Conservation (phyloP, 768 basidiomycete species). For the Psilocybe sp. region DNA sequence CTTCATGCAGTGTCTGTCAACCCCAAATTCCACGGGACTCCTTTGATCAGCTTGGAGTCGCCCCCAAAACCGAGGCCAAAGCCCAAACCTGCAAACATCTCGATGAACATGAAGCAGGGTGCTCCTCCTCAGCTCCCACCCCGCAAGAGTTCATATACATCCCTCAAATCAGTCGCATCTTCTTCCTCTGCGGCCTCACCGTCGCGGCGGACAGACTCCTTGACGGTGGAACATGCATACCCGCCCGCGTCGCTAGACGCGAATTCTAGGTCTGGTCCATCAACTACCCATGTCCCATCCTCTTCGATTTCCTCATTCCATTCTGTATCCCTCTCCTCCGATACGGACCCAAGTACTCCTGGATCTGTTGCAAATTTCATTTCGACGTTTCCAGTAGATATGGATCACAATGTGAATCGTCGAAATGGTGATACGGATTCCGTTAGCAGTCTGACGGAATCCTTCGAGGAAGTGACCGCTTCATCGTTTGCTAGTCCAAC, state of each 20-base stretch:
- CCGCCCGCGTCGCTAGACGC: slow-evolving; percentile 51
- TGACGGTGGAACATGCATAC: slow-evolving; percentile 55
- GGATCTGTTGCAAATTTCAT: slow-evolving; percentile 40
- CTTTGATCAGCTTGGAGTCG: slow-evolving; percentile 55
- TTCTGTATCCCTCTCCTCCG: slow-evolving; percentile 77
- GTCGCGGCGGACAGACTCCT: slow-evolving; percentile 36
- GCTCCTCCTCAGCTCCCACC: slow-evolving; percentile 61
- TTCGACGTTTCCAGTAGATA: slow-evolving; percentile 47
- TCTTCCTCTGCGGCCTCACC: slow-evolving; percentile 26
- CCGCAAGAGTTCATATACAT: slow-evolving; percentile 55
- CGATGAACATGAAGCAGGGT: slow-evolving; percentile 14
- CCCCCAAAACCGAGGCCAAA: slow-evolving; percentile 35
- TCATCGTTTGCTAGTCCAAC: slow-evolving; percentile 52
- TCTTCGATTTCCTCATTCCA: slow-evolving; percentile 84
- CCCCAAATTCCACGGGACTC: slow-evolving; percentile 19
- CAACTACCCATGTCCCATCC: slow-evolving; percentile 48
- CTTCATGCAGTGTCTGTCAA: too few relatives aligned
- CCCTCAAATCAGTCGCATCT: slow-evolving; percentile 41
- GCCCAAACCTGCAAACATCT: slow-evolving; percentile 21
- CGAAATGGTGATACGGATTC: slow-evolving; percentile 42
- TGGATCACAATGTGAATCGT: slow-evolving; percentile 21
- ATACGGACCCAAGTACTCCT: slow-evolving; percentile 42
- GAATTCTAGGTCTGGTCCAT: slow-evolving; percentile 28
- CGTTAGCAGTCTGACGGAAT: slow-evolving; percentile 57
- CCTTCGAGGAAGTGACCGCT: slow-evolving; percentile 67